Evolutionary conservation across 163 green algal species (phyloP), one percentile per base, ranked within the genome.

Genomic region (Chlorella variabilis): DNA sequence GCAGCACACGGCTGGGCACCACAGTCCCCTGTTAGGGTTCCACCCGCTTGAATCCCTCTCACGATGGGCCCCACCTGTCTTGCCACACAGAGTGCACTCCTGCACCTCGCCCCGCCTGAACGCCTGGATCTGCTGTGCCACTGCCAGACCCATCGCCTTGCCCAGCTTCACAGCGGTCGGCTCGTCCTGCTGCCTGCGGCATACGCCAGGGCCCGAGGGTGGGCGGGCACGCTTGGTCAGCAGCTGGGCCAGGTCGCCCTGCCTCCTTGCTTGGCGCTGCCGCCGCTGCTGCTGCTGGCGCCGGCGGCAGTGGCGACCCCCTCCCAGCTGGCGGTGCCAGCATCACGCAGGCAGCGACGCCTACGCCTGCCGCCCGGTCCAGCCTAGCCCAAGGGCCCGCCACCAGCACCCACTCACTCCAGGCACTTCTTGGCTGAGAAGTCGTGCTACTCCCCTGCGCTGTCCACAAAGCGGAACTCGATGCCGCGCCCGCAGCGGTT

Each of bases 391-490:
- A n/a, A n/a, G n/a, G n/a, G n/a, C n/a, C n/a, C n/a, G n/a, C n/a
- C n/a, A n/a, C n/a, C n/a, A 31, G 54, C 54, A 18, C 36, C 36
- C 65, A 29, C 39, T 74, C 39, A 74, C 66, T 58, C 38, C 66
- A 59, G 58, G 21, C 66, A 56, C 39, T 74, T 74, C 39, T 58
- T 58, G 66, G 39, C 39, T 9, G 39, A 59, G 25, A 74, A 74
- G 66, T 56, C 66, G 39, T 74, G 66, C 39, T 58, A 23, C 39
- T 74, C 66, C 20, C 66, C 66, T 4, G 66, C 66, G 27, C 39
- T 59, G 66, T 74, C 66, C 66, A 74, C 41, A 58, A 74, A 74
- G 25, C 13, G 39, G 66, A 74, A 74, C 66, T 74, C 39, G 20
- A 74, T 54, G 39, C 66, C 66, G 27, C 66, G 25, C 8, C 66